These are phyloP conservation scores for Tetrapisispora arboricola DNA, from an alignment of 805 yeast genomes.

Conservation along the genomic window DNA sequence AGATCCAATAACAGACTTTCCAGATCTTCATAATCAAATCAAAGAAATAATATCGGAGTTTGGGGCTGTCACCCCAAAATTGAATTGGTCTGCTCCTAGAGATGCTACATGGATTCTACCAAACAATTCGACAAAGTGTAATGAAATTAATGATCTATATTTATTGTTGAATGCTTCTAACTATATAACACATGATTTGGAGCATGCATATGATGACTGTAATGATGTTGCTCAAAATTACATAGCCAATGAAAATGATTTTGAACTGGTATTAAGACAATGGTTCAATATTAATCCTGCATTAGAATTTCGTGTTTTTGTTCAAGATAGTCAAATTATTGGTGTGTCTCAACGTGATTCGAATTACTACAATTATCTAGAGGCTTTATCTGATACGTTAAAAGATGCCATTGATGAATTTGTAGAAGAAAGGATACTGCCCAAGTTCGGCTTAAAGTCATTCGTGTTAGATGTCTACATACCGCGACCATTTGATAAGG, in stretches of 20 bases:
- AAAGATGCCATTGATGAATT: slow-evolving; percentile 42
- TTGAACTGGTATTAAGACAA: slow-evolving; percentile 66
- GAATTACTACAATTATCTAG: slow-evolving; percentile 67
- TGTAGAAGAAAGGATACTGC: slow-evolving; percentile 37
- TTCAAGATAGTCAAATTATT: slow-evolving; percentile 48
- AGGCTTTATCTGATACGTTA: slow-evolving; percentile 39
- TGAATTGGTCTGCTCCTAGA: slow-evolving; percentile 95
- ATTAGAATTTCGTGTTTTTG: slow-evolving; percentile 82
- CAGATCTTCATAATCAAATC: slow-evolving; percentile 49
- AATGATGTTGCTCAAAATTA: slow-evolving; percentile 23
- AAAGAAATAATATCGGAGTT: slow-evolving; percentile 35
- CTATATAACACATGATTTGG: slow-evolving; percentile 76
- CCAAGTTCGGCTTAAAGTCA: slow-evolving; percentile 41
- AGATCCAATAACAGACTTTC: slow-evolving; percentile 44
- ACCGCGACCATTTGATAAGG: slow-evolving; percentile 59
- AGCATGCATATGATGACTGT: slow-evolving; percentile 52
- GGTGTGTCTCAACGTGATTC: slow-evolving; percentile 82
- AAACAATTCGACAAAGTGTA: slow-evolving; percentile 65
- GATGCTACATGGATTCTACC: slow-evolving; percentile 91
- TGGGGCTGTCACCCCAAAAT: slow-evolving; percentile 70
- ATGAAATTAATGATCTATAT: slow-evolving; percentile 63
- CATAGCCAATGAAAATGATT: slow-evolving; percentile 24
- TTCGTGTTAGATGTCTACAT: slow-evolving; percentile 76
- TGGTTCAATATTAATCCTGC: slow-evolving; percentile 86
- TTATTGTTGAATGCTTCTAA: slow-evolving; percentile 77